Evolutionary conservation across 306 rosid species (phyloP).

Genomic region (Pterocarpus macrocarpus): DNA sequence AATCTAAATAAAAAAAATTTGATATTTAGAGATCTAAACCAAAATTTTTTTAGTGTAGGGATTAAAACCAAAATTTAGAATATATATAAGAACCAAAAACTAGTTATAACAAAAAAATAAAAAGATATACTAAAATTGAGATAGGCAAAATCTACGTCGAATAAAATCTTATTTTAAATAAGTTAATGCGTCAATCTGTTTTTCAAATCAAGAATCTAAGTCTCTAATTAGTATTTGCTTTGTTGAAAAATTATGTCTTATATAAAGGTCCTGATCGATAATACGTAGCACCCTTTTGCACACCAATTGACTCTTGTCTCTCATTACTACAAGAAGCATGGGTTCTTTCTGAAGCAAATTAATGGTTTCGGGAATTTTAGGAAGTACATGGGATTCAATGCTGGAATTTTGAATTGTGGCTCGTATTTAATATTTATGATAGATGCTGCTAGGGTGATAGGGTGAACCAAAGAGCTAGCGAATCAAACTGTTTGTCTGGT

Average conservation of each 20-base stretch:
- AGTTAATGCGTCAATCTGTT: background rate
- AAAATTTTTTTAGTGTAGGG: too few relatives aligned
- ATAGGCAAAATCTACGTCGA: background rate
- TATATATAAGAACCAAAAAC: too few relatives aligned
- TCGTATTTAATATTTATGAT: background rate
- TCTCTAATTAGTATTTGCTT: background rate
- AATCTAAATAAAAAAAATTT: too few relatives aligned
- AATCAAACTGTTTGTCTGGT: background rate
- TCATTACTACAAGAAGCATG: background rate
- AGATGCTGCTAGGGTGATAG: slow-evolving; percentile 3
- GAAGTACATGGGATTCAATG: background rate
- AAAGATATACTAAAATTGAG: too few relatives aligned
- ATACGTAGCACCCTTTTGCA: background rate
- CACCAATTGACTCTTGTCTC: background rate
- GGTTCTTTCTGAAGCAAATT: background rate
- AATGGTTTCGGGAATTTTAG: background rate
- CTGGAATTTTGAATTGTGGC: background rate
- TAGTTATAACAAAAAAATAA: too few relatives aligned
- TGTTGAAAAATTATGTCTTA: background rate
- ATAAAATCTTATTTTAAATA: background rate
- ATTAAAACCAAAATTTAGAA: too few relatives aligned
- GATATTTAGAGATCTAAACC: too few relatives aligned
- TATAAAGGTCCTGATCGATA: background rate
- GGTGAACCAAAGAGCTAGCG: background rate
- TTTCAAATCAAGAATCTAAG: background rate